These are phyloP conservation scores for Pholiota microspora DNA, from an alignment of 768 basidiomycete species.

Conservation along the genomic window DNA sequence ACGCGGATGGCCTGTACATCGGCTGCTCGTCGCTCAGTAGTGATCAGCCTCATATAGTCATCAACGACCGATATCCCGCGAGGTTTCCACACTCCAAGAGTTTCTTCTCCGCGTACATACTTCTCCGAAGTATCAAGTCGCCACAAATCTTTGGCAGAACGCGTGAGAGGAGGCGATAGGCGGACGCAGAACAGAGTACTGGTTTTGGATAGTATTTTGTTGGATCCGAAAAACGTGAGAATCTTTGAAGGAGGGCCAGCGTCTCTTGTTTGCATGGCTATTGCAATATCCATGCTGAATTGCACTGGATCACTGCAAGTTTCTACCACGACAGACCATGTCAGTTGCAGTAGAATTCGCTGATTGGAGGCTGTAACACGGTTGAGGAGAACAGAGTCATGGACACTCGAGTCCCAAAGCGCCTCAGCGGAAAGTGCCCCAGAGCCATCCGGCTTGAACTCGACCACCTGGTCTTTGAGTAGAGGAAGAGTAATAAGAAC, in stretches of 20 bases:
- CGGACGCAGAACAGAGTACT: slow-evolving; percentile 83
- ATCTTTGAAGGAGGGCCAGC: slow-evolving; percentile 81
- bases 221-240: slow-evolving; percentile 72
- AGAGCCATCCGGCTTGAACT: slow-evolving; percentile 85
- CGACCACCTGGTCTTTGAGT: slow-evolving; percentile 65
- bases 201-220: slow-evolving; percentile 73
- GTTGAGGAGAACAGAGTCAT: slow-evolving; percentile 84
- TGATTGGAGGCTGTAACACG: slow-evolving; percentile 77
- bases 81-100: slow-evolving; percentile 79
- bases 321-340: slow-evolving; percentile 79
- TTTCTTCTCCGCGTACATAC: slow-evolving; percentile 92
- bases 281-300: slow-evolving; percentile 84
- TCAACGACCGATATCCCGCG: slow-evolving; percentile 87
- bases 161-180: slow-evolving; percentile 80
- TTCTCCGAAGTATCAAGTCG: slow-evolving; percentile 92
- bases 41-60: slow-evolving; percentile 74
- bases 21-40: slow-evolving; percentile 71
- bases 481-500: slow-evolving; percentile 71
- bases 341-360: slow-evolving; percentile 74
- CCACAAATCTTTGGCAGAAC: slow-evolving; percentile 90
- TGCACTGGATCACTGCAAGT: slow-evolving; percentile 83
- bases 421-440: slow-evolving; percentile 66
- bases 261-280: slow-evolving; percentile 82
- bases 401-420: slow-evolving; percentile 92
- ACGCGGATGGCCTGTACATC: slow-evolving; percentile 90